Evolutionary conservation across 1,284 basidiomycete species (phyloP).

Genomic region (Gymnopus androsaceus): DNA sequence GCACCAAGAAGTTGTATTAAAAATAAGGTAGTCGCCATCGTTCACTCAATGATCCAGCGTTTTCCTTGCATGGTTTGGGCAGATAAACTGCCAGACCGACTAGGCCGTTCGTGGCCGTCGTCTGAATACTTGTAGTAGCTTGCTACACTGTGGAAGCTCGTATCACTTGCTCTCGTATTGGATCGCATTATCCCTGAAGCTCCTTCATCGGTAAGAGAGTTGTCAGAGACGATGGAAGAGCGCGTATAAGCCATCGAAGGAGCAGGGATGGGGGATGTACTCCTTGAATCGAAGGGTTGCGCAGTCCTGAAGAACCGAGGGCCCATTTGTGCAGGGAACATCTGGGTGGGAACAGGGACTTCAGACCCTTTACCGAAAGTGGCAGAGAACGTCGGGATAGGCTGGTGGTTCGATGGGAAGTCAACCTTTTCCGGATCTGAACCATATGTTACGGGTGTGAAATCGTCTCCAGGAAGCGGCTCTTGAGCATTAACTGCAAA

Average conservation of each 20-base stretch:
- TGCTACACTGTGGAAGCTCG: constrained; percentile 23
- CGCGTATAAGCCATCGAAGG: constrained; percentile 14
- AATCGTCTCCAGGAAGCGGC: constrained; percentile 53
- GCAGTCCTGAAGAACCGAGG: constrained; percentile 52
- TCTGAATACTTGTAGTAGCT: constrained; percentile 26
- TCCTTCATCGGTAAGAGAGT: neutral
- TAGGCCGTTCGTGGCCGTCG: constrained; percentile 19
- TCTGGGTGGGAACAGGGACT: constrained; percentile 41
- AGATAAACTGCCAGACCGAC: constrained; percentile 19
- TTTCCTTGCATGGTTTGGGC: constrained; percentile 15
- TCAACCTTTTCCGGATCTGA: constrained; percentile 61
- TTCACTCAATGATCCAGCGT: constrained; percentile 21
- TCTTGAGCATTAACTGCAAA: constrained; percentile 58
- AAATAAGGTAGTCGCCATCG: neutral
- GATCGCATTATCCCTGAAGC: neutral
- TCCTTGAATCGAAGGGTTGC: constrained; percentile 41
- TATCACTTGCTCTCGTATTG: constrained; percentile 15
- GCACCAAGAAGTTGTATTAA: neutral
- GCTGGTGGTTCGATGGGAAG: constrained; percentile 57
- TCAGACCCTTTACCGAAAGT: constrained; percentile 46
- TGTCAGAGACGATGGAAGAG: constrained; percentile 1
- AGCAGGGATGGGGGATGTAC: constrained; percentile 13
- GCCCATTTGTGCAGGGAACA: constrained; percentile 44
- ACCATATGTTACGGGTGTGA: constrained; percentile 34
- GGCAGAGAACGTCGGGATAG: constrained; percentile 56